Percentiles rank a stretch among this genome's conserved stretches.
Conservation (phyloP, 345 rosid genomes). For the Linum tenue region DNA sequence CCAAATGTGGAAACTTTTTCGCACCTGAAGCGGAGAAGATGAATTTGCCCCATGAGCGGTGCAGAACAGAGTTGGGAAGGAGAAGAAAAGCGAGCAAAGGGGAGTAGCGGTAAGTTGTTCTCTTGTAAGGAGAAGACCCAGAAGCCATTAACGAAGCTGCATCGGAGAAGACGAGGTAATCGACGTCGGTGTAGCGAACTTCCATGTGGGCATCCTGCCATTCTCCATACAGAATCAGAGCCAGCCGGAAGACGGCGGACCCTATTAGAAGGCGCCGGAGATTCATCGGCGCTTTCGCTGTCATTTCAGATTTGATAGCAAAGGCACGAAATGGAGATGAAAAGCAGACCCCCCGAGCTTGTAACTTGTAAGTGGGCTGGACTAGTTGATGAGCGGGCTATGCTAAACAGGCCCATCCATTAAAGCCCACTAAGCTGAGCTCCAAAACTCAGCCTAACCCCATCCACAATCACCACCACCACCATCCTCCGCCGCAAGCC, state of each 20-base stretch:
- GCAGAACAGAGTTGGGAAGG: slow-evolving; percentile 55
- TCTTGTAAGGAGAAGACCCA: slow-evolving; percentile 63
- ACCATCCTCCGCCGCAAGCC: not conserved
- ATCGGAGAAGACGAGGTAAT: slow-evolving; percentile 79
- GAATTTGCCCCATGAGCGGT: slow-evolving; percentile 77
- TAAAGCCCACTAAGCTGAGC: not conserved
- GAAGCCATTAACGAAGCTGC: slow-evolving; percentile 78
- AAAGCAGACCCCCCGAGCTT: no score
- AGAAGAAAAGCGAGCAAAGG: slow-evolving; percentile 77
- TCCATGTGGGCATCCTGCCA: slow-evolving; percentile 95
- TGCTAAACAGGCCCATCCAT: not conserved
- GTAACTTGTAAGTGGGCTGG: no score
- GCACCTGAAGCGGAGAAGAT: slow-evolving; percentile 77
- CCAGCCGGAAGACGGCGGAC: slow-evolving; percentile 51
- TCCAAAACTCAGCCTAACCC: not conserved
- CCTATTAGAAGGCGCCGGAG: slow-evolving; percentile 29
- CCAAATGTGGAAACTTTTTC: not conserved
- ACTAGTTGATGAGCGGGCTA: no score
- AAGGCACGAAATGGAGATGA: not conserved
- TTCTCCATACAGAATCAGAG: slow-evolving; percentile 69
- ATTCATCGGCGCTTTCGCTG: slow-evolving; percentile 8
- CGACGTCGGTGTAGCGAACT: slow-evolving; percentile 80
- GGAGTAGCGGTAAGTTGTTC: slow-evolving; percentile 80
- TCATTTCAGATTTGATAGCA: slow-evolving; percentile 15
- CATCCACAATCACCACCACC: not conserved